phyloP scores from a whole-genome alignment of 2,329 filamentous ascomycete species.

The Drechmeria coniospora region DNA sequence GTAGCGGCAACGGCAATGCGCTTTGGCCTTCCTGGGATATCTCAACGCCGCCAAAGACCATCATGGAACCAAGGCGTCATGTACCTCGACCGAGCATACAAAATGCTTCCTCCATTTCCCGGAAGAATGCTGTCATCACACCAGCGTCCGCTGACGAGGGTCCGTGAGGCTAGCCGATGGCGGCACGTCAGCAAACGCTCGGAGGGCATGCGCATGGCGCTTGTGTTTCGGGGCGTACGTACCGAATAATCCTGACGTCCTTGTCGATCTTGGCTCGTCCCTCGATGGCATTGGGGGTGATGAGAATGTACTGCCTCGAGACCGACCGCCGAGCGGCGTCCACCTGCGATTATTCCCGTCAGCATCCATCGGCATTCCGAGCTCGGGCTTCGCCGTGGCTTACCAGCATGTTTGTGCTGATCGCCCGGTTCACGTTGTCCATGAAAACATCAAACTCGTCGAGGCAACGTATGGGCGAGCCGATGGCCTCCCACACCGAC shows the following conservation, averaged over 20 bases:
- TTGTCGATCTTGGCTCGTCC: constrained; percentile 38
- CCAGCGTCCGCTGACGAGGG: constrained; percentile 38
- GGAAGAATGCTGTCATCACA: constrained; percentile 4
- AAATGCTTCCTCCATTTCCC: background rate
- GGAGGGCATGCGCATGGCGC: constrained; percentile 1
- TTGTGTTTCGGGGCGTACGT: constrained; percentile 9
- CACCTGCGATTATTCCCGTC: constrained; percentile 39
- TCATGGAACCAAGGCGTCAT: too few relatives aligned
- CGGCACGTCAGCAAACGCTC: constrained; percentile 11
- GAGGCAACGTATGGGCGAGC: constrained; percentile 81
- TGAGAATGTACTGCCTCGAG: constrained; percentile 90
- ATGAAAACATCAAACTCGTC: constrained; percentile 99
- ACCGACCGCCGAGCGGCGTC: constrained; percentile 69
- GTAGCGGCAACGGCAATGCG: too few relatives aligned
- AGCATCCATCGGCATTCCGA: background rate
- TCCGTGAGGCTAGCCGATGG: constrained; percentile 37
- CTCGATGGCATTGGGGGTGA: constrained; percentile 79
- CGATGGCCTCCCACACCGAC: constrained; percentile 95
- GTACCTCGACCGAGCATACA: constrained; percentile 1
- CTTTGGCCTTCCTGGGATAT: too few relatives aligned
- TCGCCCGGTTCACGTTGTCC: constrained; percentile 89
- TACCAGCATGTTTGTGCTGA: constrained; percentile 88
- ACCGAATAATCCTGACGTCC: constrained; percentile 70
- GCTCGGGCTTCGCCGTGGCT: constrained; percentile 16
- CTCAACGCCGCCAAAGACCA: too few relatives aligned